Conservation (phyloP, 2,329 filamentous ascomycete species). For the Aspergillus sp. region DNA sequence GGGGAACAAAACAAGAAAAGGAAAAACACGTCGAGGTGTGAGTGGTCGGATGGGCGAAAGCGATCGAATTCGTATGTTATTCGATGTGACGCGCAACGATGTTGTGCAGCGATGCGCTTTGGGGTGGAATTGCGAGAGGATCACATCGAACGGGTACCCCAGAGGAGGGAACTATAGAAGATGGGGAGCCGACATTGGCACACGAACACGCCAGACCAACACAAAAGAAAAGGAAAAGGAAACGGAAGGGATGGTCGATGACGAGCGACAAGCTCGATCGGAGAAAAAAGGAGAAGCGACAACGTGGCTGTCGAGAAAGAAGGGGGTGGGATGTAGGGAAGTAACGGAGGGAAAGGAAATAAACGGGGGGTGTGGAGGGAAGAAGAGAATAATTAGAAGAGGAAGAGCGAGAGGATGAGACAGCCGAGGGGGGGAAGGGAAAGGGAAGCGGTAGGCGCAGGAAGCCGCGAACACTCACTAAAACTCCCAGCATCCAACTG, state of each 20-base stretch:
- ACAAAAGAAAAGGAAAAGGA: constrained; percentile 26
- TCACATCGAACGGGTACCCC: constrained; percentile 23
- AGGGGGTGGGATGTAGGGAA: constrained; percentile 13
- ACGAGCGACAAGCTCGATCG: constrained; percentile 25
- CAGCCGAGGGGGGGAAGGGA: constrained; percentile 3
- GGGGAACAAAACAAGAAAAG: constrained; percentile 18
- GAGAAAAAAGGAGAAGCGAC: constrained; percentile 15
- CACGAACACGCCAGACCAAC: constrained; percentile 31
- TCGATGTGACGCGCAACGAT: constrained; percentile 21
- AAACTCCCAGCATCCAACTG: no score
- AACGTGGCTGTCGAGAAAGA: constrained; percentile 6
- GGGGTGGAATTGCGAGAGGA: constrained; percentile 4
- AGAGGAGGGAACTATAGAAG: constrained; percentile 15
- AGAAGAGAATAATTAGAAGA: constrained; percentile 14
- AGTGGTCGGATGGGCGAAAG: constrained; percentile 24
- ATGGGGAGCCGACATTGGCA: constrained; percentile 21
- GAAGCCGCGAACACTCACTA: background rate
- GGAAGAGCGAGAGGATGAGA: constrained; percentile 16
- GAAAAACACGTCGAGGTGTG: constrained; percentile 26
- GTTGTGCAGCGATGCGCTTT: constrained; percentile 11
- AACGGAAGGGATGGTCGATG: constrained; percentile 21
- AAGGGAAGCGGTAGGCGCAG: constrained; percentile 11
- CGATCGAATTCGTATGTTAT: constrained; percentile 23
- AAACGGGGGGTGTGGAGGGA: constrained; percentile 17
- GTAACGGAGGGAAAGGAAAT: constrained; percentile 16